A percentile compares a stretch with the other conserved stretches of the same genome.
phyloP scores from a whole-genome alignment of 2,329 filamentous ascomycete species.

The Colletotrichum tamarilloi region DNA sequence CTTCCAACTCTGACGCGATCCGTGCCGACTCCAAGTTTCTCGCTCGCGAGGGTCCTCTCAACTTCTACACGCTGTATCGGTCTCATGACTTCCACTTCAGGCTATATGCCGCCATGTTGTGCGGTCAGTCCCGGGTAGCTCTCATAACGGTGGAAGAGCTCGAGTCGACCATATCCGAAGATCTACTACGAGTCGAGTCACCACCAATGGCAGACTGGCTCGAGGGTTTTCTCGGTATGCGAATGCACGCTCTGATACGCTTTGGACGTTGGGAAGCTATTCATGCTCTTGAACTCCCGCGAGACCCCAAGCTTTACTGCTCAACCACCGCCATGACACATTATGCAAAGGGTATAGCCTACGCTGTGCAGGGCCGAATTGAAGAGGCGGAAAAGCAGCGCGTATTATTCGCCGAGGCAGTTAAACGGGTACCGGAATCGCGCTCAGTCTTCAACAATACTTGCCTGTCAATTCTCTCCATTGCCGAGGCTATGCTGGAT shows the following conservation, averaged over 20 bases:
- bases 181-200: conserved; percentile 70
- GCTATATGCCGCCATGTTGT: conserved; percentile 83
- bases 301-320: conserved; percentile 71
- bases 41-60: conserved; percentile 65
- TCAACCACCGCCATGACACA: conserved; percentile 75
- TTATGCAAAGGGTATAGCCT: conserved; percentile 76
- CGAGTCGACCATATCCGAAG: conserved; percentile 71
- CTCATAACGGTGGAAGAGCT: conserved; percentile 69
- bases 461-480: conserved; percentile 69
- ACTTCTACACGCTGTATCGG: conserved; percentile 83
- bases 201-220: conserved; percentile 85
- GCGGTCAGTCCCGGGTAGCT: conserved; percentile 71
- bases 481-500: conserved; percentile 75
- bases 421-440: conserved; percentile 63
- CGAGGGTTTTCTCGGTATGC: conserved; percentile 76
- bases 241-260: conserved; percentile 76
- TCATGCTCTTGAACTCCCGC: conserved; percentile 64
- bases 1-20: conserved; percentile 75
- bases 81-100: conserved; percentile 80
- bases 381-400: conserved; percentile 65
- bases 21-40: conserved; percentile 76
- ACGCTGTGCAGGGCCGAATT: conserved; percentile 67
- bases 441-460: conserved; percentile 78
- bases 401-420: conserved; percentile 61
- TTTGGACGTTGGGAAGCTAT: conserved; percentile 80